Evolutionary conservation across 768 basidiomycete species (phyloP).

Genomic region (Suillus tomentosus): DNA sequence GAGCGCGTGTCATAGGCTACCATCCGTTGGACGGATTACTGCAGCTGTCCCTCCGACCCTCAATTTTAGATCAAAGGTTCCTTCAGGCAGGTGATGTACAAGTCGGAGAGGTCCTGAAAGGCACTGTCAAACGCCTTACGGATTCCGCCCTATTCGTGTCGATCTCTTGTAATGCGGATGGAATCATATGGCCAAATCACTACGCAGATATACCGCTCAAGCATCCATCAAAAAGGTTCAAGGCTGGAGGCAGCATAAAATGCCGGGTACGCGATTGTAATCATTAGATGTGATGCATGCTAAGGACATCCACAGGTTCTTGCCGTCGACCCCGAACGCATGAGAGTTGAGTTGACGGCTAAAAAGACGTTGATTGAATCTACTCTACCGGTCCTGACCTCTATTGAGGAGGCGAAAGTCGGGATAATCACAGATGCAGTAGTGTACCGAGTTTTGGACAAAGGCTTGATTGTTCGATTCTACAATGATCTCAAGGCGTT

Average conservation of each 20-base stretch:
- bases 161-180: conserved; percentile 85
- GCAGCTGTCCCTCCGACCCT: conserved; percentile 83
- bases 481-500: conserved; percentile 87
- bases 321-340: conserved; percentile 76
- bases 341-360: conserved; percentile 82
- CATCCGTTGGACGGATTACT: conserved; percentile 85
- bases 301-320: conserved; percentile 47
- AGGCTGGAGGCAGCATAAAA: conserved; percentile 77
- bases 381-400: conserved; percentile 65
- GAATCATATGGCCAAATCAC: conserved; percentile 92
- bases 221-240: conserved; percentile 68
- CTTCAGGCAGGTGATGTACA: conserved; percentile 79
- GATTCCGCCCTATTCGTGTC: conserved; percentile 84
- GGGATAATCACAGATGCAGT: conserved; percentile 81
- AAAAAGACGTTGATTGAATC: conserved; percentile 91
- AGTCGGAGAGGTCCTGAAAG: conserved; percentile 86
- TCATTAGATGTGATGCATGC: conserved; percentile 36
- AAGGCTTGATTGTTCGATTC: conserved; percentile 82
- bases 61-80: conserved; percentile 84
- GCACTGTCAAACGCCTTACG: conserved; percentile 75
- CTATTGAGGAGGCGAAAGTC: conserved; percentile 63
- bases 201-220: conserved; percentile 93
- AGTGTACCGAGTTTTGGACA: conserved; percentile 81
- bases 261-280: conserved; percentile 62
- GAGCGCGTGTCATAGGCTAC: conserved; percentile 79